Percentiles rank a stretch among this genome's conserved stretches.
Evolutionary conservation across 2,329 filamentous ascomycete species (phyloP).

Genomic region (Tricladium varicosporioides): DNA sequence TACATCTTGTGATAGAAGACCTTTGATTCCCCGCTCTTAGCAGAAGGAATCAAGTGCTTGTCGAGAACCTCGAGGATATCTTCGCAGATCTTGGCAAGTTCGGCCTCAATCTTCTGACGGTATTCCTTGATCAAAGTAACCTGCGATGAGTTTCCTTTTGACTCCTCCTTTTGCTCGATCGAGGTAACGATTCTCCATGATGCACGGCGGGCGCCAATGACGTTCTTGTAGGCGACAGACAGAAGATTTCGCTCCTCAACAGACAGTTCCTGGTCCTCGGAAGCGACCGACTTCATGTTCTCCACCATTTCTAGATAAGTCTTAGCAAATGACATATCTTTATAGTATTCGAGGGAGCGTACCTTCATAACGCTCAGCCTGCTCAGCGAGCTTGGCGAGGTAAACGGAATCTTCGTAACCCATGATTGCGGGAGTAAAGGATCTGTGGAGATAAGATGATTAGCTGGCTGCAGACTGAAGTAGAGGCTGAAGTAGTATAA

Average conservation of each 20-base stretch:
- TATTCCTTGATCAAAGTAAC: conserved; percentile 95
- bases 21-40: conserved; percentile 95
- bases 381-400: conserved; percentile 99
- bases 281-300: conserved; percentile 99
- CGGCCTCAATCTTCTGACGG: conserved; percentile 95
- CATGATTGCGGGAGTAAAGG: conserved; percentile 64
- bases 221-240: conserved; percentile 98
- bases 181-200: conserved; percentile 98
- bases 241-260: conserved; percentile 98
- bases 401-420: conserved; percentile 99
- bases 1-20: conserved; percentile 99
- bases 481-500: conserved; percentile 3
- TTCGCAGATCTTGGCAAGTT: conserved; percentile 96
- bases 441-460: conserved; percentile 16
- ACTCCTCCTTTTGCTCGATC: conserved; percentile 99
- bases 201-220: conserved; percentile 92
- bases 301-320: conserved; percentile 87
- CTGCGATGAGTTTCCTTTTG: conserved; percentile 93
- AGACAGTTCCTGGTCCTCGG: conserved; percentile 76
- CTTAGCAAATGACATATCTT: conserved; percentile 17
- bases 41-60: conserved; percentile 89
- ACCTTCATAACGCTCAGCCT: conserved; percentile 99
- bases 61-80: conserved; percentile 95
- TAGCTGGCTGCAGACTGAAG: conserved; percentile 7
- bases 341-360: conserved; percentile 39